Percentiles rank a stretch among this genome's conserved stretches.
phyloP scores from a whole-genome alignment of 441 rosid species.

The Cnidoscolus chayamansa region DNA sequence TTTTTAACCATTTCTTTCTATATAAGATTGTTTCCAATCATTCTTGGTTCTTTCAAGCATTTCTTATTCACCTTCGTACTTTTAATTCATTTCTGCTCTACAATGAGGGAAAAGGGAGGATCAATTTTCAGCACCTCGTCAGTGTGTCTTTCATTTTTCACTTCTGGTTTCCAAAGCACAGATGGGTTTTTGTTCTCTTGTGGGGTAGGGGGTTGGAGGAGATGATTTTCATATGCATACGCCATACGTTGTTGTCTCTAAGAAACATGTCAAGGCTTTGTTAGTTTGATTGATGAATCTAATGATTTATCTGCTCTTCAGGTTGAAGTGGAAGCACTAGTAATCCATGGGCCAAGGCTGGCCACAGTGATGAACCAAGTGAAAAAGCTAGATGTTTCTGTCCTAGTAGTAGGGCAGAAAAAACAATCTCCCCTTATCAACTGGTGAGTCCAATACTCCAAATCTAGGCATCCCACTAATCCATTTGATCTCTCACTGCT shows the following conservation, averaged over 20 bases:
- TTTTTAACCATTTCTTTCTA: background rate
- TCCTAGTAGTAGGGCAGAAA: constrained; percentile 81
- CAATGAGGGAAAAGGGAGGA: background rate
- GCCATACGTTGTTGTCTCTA: background rate
- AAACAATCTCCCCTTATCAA: constrained; percentile 51
- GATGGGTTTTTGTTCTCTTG: background rate
- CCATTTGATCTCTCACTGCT: constrained; percentile 21
- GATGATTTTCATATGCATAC: too few species aligned
- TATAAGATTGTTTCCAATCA: background rate
- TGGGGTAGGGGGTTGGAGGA: too few species aligned
- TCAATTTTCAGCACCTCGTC: background rate
- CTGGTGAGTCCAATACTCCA: constrained; percentile 42
- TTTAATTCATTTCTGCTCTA: background rate
- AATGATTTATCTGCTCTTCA: constrained; percentile 20
- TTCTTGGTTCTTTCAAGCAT: background rate
- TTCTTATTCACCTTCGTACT: background rate
- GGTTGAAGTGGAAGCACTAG: constrained; percentile 90
- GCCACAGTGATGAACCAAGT: constrained; percentile 80
- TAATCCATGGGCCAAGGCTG: constrained; percentile 79
- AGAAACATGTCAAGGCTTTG: constrained; percentile 4
- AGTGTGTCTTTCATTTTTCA: constrained; percentile 1
- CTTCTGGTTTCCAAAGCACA: background rate
- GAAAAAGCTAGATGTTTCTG: constrained; percentile 82
- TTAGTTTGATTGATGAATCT: background rate
- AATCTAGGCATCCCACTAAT: background rate